Conservation (phyloP, 2,329 filamentous ascomycete genomes). For the Penicillium sp. region DNA sequence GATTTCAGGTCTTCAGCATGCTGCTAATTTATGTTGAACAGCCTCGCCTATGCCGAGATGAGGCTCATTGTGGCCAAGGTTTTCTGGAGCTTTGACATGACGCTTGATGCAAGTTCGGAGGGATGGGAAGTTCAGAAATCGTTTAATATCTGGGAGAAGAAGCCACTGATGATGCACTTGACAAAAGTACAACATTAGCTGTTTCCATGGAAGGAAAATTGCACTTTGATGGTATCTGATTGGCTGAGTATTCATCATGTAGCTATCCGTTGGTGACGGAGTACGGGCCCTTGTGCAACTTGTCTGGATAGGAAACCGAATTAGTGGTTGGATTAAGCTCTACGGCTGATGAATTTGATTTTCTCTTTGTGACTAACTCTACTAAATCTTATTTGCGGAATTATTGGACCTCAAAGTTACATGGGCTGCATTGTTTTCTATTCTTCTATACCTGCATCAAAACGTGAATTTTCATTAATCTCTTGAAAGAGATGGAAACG, state of each 20-base stretch:
- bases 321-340: too few species aligned
- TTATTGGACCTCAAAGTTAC: too few species aligned
- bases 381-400: too few species aligned
- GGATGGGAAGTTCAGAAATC: conserved; percentile 24
- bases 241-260: neutral
- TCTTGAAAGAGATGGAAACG: neutral
- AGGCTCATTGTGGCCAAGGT: conserved; percentile 24
- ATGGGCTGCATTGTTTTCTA: neutral
- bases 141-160: conserved; percentile 24
- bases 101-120: conserved; percentile 3
- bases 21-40: neutral
- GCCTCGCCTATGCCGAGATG: conserved; percentile 37
- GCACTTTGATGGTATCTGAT: neutral
- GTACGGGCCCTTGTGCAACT: neutral
- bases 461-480: neutral
- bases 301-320: neutral
- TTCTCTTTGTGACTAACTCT: too few species aligned
- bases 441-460: neutral
- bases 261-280: neutral
- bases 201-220: neutral
- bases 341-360: too few species aligned
- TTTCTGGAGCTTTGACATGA: conserved; percentile 20
- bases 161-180: conserved; percentile 19
- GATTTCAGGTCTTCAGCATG: neutral
- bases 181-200: conserved; percentile 5